phyloP scores from a whole-genome alignment of 2,329 filamentous ascomycete species.

The Fusarium irregulare region DNA sequence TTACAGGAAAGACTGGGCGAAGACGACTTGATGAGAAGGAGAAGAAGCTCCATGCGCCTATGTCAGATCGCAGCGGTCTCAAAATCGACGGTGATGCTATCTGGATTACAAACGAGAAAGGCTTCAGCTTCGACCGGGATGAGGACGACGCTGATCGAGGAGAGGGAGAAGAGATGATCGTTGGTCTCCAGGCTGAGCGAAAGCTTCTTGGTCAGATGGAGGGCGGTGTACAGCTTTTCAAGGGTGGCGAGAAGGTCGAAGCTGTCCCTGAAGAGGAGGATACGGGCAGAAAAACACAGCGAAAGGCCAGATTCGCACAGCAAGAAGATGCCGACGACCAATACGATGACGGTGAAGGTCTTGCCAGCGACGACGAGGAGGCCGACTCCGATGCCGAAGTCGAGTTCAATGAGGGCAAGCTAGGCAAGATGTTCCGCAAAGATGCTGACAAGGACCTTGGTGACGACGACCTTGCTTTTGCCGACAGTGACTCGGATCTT shows the following conservation, averaged over 20 bases:
- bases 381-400: conserved; percentile 63
- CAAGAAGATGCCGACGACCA: conserved; percentile 70
- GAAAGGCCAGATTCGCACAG: conserved; percentile 68
- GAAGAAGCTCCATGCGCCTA: conserved; percentile 94
- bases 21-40: conserved; percentile 94
- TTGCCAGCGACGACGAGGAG: conserved; percentile 65
- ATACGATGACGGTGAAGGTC: conserved; percentile 63
- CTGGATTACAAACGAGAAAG: conserved; percentile 80
- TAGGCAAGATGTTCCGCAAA: conserved; percentile 71
- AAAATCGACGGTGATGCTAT: conserved; percentile 98
- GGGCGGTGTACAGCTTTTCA: conserved; percentile 86
- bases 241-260: conserved; percentile 76
- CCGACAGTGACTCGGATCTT: conserved; percentile 96
- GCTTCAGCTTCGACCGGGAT: conserved; percentile 79
- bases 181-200: conserved; percentile 86
- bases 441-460: conserved; percentile 62
- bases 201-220: conserved; percentile 84
- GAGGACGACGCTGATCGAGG: conserved; percentile 79
- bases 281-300: conserved; percentile 68
- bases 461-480: conserved; percentile 85
- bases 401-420: conserved; percentile 69
- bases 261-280: conserved; percentile 65
- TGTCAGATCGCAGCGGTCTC: conserved; percentile 96
- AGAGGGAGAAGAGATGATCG: conserved; percentile 94
- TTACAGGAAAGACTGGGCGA: conserved; percentile 82